Percentiles rank a stretch among this genome's conserved stretches.
phyloP scores from a whole-genome alignment of 116 monocot genomes.

The Papilionanthe hybrid region DNA sequence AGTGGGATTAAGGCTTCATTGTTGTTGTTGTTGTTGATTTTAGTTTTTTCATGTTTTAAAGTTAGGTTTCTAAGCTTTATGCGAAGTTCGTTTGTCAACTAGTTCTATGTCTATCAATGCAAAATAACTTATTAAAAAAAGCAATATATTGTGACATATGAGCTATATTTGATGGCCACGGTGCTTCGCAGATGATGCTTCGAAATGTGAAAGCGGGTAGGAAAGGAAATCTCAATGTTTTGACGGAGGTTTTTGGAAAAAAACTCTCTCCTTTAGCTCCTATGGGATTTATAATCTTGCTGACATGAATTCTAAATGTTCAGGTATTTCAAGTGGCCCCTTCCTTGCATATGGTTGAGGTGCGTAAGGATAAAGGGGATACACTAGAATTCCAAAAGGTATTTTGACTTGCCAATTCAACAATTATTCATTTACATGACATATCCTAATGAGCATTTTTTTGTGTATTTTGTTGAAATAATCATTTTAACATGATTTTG shows the following conservation, averaged over 20 bases:
- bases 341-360: conserved; percentile 90
- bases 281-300: background rate
- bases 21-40: no score
- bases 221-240: conserved; percentile 84
- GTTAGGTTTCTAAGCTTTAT: background rate
- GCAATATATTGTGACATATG: background rate
- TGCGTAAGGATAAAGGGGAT: conserved; percentile 85
- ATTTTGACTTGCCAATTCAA: background rate
- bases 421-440: background rate
- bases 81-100: background rate
- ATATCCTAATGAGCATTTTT: background rate
- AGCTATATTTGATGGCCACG: background rate
- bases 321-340: conserved; percentile 93
- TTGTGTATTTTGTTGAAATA: no score
- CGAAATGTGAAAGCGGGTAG: conserved; percentile 82
- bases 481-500: no score
- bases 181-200: conserved; percentile 59
- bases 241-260: conserved; percentile 54
- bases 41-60: background rate
- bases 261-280: background rate
- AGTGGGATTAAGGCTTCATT: no score
- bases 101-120: background rate
- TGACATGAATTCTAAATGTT: conserved; percentile 6
- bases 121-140: background rate
- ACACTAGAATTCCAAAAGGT: conserved; percentile 96